Percentiles rank a stretch among this genome's conserved stretches.
Conservation (phyloP, 2,329 filamentous ascomycete genomes). For the Epichloe scottii region DNA sequence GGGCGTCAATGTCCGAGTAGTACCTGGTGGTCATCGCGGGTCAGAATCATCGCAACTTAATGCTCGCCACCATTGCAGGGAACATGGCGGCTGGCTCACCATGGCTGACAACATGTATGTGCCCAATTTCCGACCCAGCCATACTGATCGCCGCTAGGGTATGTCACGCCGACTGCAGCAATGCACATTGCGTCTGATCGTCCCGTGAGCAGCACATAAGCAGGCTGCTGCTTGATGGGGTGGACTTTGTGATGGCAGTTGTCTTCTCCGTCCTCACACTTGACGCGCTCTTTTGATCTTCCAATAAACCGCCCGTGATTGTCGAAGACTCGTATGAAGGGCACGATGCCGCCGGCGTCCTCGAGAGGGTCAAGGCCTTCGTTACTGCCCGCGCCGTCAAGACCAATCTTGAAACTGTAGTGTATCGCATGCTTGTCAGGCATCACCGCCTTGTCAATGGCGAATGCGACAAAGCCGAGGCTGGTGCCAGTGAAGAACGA, state of each 20-base stretch:
- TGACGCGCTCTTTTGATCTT: rapidly evolving
- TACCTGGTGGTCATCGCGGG: not conserved
- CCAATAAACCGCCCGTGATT: not conserved
- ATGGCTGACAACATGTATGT: not conserved
- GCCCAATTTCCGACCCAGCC: slow-evolving; percentile 4
- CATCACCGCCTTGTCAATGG: not conserved
- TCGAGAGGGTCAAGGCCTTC: not conserved
- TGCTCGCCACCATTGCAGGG: not conserved
- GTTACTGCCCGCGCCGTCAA: not conserved
- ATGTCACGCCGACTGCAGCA: not conserved
- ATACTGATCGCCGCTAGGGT: not conserved
- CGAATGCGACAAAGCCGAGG: not conserved
- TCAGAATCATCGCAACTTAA: too few relatives aligned
- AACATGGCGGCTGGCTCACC: not conserved
- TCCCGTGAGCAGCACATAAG: not conserved
- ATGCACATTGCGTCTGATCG: not conserved
- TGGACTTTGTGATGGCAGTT: not conserved
- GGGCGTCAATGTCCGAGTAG: slow-evolving; percentile 3
- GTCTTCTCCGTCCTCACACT: not conserved
- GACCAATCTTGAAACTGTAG: not conserved
- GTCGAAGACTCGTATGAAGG: not conserved
- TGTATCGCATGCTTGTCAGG: not conserved
- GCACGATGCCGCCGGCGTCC: not conserved
- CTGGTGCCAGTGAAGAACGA: too few relatives aligned
- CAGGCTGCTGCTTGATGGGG: not conserved